These are phyloP conservation scores for Cyanodermella asteris DNA, from an alignment of 2,329 filamentous ascomycete genomes.

Conservation along the genomic window DNA sequence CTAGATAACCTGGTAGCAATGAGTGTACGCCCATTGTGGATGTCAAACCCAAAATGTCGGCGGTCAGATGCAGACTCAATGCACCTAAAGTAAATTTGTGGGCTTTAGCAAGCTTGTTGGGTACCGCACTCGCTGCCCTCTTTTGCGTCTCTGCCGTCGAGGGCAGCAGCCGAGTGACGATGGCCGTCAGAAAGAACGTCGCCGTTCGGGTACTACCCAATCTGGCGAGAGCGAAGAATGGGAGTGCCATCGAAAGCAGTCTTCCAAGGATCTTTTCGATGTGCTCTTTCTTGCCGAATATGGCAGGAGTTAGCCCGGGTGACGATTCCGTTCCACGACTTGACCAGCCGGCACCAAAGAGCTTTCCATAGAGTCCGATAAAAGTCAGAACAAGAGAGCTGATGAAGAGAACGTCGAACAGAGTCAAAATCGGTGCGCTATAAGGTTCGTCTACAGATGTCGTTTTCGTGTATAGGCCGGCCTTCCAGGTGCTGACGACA, in stretches of 20 bases:
- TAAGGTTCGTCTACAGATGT: too few species aligned
- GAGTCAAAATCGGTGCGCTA: too few species aligned
- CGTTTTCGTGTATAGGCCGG: too few species aligned
- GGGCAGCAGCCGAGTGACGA: conserved; percentile 20
- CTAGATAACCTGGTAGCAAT: conserved; percentile 6
- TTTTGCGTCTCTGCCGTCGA: conserved; percentile 3
- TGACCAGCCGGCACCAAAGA: too few species aligned
- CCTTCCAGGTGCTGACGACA: too few species aligned
- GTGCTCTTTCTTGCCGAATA: conserved; percentile 88
- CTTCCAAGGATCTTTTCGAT: conserved; percentile 33
- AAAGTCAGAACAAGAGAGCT: too few species aligned
- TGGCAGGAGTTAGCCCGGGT: conserved; percentile 72
- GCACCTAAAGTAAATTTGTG: conserved; percentile 6
- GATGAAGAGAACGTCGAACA: too few species aligned
- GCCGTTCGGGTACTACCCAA: conserved; percentile 32
- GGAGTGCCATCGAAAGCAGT: conserved; percentile 23
- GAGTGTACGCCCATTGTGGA: conserved; percentile 1
- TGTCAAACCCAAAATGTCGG: conserved; percentile 6
- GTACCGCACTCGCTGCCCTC: conserved; percentile 2
- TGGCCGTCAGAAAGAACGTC: conserved; percentile 25
- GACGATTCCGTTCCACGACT: too few species aligned
- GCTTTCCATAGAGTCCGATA: too few species aligned
- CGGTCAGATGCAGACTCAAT: conserved; percentile 5
- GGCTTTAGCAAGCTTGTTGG: conserved; percentile 3
- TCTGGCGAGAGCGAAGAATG: conserved; percentile 33